phyloP scores from a whole-genome alignment of 179 eudicot genomes.

The Patellifolia procumbens region DNA sequence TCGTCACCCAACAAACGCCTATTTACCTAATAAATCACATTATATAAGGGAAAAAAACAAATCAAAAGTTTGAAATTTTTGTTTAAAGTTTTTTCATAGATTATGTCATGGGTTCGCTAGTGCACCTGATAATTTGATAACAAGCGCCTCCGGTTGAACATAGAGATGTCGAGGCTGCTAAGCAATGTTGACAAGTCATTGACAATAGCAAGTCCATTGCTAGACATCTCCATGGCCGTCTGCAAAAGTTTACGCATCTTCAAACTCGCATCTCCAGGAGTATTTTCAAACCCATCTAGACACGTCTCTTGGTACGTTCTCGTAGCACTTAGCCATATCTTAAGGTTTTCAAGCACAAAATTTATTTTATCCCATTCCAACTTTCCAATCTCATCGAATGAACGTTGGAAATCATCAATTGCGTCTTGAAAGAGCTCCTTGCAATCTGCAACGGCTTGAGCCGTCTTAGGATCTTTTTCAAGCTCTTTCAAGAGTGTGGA shows the following conservation, averaged over 20 bases:
- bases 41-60: too few species aligned
- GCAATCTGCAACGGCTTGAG: conserved; percentile 35
- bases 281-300: conserved; percentile 89
- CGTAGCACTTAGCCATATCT: conserved; percentile 90
- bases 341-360: conserved; percentile 46
- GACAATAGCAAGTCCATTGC: conserved; percentile 50
- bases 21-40: background rate
- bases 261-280: conserved; percentile 36
- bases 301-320: conserved; percentile 93
- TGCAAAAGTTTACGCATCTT: conserved; percentile 34
- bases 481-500: conserved; percentile 35
- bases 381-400: conserved; percentile 27
- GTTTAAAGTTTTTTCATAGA: background rate
- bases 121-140: conserved; percentile 15
- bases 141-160: conserved; percentile 26
- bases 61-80: background rate
- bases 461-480: conserved; percentile 35
- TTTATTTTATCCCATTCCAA: conserved; percentile 23
- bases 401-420: conserved; percentile 41
- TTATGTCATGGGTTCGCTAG: background rate
- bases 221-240: conserved; percentile 38
- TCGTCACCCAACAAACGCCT: conserved; percentile 25
- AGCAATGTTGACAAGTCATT: conserved; percentile 30
- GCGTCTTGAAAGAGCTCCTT: conserved; percentile 40
- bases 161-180: conserved; percentile 25